Evolutionary conservation across 768 basidiomycete species (phyloP), one percentile per base, ranked within the genome.

Genomic region (Collybiopsis luxurians): DNA sequence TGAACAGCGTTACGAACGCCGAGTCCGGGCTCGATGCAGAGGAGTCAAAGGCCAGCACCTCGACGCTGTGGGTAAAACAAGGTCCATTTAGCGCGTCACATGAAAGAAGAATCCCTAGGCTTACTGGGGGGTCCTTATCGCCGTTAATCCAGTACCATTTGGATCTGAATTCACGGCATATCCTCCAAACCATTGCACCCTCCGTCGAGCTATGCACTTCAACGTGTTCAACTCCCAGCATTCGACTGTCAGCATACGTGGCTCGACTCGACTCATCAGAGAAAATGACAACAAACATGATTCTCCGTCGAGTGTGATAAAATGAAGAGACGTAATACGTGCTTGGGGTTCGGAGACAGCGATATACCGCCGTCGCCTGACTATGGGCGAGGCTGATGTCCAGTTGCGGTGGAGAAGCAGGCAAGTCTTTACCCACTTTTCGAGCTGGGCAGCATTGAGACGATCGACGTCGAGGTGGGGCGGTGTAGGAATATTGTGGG

Each of bases 201-300:
- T 60, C 63, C 74, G 72, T 4, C 69, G 63, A 1, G 83, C 84
- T 31, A 83, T 63, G 59, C 78, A 82, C 7, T 49, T 59, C 0
- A 79, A 45, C 10, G 75, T 0, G 66, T 58, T 2, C 62, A 85
- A 44, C 59, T 87, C 81, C 86, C 86, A 87, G 61, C 84, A 84
- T 38, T 83, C 81, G 26, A 87, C 55, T 23, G 67, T 67, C 27
- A 73, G 77, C 12, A 59, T 46, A 17, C 69, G 65, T 0, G 65
- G 63, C 1, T 55, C 66, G 0, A 55, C 56, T 1, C 36, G 30
- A 12, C 58, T 62, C 61, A 60, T 70, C 56, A 61, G 36, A 0
- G 70, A 71, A 28, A 84, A 65, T 0, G 81, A 81, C 23, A 87
- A 62, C 6, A 87, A 63, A 68, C 76, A 80, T 5, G 74, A 71